Percentiles rank a stretch among this genome's conserved stretches.
Conservation (phyloP, 305 asterid genomes). For the Fraxinus latifolia region DNA sequence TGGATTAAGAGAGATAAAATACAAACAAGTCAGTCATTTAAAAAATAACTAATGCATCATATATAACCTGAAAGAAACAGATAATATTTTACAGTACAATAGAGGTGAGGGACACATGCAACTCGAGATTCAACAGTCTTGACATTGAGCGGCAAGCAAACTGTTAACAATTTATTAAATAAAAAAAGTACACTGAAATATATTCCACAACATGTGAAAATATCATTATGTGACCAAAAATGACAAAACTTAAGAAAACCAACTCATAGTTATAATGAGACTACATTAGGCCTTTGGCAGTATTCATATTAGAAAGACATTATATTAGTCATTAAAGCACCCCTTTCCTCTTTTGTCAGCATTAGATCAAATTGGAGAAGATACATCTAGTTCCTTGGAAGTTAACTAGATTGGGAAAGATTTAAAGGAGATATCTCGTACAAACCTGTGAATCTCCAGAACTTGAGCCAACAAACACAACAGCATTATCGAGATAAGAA, state of each 20-base stretch:
- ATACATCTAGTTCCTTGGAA: neutral
- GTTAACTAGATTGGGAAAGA: neutral
- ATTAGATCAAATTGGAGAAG: neutral
- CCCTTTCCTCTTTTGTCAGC: neutral
- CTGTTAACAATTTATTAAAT: neutral
- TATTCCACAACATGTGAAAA: neutral
- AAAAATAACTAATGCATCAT: neutral
- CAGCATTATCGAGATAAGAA: conserved; percentile 91
- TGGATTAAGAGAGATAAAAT: conserved; percentile 33
- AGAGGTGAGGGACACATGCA: neutral
- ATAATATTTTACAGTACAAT: conserved; percentile 2
- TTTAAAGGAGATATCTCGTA: neutral
- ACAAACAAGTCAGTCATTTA: conserved; percentile 13
- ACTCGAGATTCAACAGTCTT: conserved; percentile 1
- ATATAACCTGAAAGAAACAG: neutral
- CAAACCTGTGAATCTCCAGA: conserved; percentile 96
- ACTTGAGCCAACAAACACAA: conserved; percentile 91
- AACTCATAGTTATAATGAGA: neutral
- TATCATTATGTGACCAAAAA: neutral
- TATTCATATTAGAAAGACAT: neutral
- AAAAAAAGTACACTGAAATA: neutral
- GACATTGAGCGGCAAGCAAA: neutral
- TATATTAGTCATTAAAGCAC: neutral
- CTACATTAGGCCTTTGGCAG: neutral
- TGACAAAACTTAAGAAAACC: neutral